Conservation (phyloP, 306 rosid genomes). For the Clitoria ternatea region DNA sequence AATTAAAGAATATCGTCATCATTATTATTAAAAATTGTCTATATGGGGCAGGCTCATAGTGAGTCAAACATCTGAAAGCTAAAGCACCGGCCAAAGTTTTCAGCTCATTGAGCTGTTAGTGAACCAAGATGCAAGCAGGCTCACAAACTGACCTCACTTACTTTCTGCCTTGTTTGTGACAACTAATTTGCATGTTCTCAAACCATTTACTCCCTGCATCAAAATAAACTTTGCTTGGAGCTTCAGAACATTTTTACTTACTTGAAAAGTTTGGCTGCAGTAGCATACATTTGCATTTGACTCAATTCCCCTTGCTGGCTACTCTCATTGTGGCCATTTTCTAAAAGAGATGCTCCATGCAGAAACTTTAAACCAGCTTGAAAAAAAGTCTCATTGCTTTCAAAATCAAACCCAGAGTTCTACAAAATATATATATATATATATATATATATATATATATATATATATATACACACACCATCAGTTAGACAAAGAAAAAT, state of each 20-base stretch:
- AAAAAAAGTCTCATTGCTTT: slow-evolving; percentile 78
- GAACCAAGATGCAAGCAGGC: background rate
- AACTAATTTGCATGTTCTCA: background rate
- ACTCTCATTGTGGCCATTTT: slow-evolving; percentile 46
- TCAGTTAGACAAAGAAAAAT: slow-evolving; percentile 5
- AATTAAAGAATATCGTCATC: background rate
- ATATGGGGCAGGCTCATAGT: background rate
- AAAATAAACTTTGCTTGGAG: background rate
- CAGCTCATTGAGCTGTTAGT: background rate
- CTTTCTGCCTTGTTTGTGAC: background rate
- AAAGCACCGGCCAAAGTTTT: background rate
- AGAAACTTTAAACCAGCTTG: slow-evolving; percentile 89
- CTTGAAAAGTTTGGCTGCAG: slow-evolving; percentile 74
- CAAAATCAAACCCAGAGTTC: slow-evolving; percentile 67
- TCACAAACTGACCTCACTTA: background rate
- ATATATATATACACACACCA: slow-evolving; percentile 13
- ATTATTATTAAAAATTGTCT: background rate
- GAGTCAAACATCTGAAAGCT: background rate
- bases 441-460: no score
- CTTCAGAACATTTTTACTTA: slow-evolving; percentile 33
- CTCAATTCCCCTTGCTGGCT: slow-evolving; percentile 56
- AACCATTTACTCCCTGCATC: background rate
- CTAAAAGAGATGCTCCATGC: slow-evolving; percentile 67
- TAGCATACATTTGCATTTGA: slow-evolving; percentile 56
- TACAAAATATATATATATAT: slow-evolving; percentile 30